Evolutionary conservation across 805 yeast species (phyloP).

Genomic region (Ogataea thermomethanolica): DNA sequence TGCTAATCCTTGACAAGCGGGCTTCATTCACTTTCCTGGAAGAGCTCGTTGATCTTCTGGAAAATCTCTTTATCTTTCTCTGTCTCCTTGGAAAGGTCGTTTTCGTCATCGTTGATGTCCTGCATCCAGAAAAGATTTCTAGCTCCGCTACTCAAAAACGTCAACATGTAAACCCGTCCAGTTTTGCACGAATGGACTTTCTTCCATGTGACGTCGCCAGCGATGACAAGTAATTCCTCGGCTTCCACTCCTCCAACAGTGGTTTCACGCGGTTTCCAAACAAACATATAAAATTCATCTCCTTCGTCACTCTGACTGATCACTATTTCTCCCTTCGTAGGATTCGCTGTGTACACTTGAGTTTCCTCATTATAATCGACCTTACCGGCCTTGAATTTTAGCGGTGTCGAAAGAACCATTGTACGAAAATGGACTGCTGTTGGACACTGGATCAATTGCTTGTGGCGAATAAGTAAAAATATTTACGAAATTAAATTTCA

Average conservation of each 20-base stretch:
- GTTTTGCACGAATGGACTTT: slow-evolving; percentile 65
- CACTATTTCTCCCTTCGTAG: slow-evolving; percentile 62
- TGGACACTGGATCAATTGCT: no score
- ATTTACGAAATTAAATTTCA: slow-evolving; percentile 8
- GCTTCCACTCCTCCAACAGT: slow-evolving; percentile 40
- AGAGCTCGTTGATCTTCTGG: slow-evolving; percentile 45
- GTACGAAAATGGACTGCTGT: background rate
- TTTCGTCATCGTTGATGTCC: slow-evolving; percentile 61
- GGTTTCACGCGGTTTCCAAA: slow-evolving; percentile 66
- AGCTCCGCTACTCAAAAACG: slow-evolving; percentile 36
- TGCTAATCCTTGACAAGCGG: background rate
- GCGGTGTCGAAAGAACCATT: slow-evolving; percentile 22
- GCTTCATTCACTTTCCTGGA: slow-evolving; percentile 33
- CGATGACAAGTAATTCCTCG: slow-evolving; percentile 69
- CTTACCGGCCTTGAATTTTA: slow-evolving; percentile 73
- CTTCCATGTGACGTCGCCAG: slow-evolving; percentile 81
- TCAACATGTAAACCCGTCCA: slow-evolving; percentile 61
- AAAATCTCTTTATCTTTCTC: slow-evolving; percentile 52
- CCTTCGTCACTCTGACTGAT: slow-evolving; percentile 65
- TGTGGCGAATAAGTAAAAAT: slow-evolving; percentile 9
- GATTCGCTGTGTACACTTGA: slow-evolving; percentile 64
- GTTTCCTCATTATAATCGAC: slow-evolving; percentile 62
- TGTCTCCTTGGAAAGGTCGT: slow-evolving; percentile 53
- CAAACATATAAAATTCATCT: slow-evolving; percentile 64
- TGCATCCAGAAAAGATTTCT: slow-evolving; percentile 72